These are phyloP conservation scores for Pseudoperonospora humuli DNA, from an alignment of 352 stramenopile genomes.

Conservation along the genomic window DNA sequence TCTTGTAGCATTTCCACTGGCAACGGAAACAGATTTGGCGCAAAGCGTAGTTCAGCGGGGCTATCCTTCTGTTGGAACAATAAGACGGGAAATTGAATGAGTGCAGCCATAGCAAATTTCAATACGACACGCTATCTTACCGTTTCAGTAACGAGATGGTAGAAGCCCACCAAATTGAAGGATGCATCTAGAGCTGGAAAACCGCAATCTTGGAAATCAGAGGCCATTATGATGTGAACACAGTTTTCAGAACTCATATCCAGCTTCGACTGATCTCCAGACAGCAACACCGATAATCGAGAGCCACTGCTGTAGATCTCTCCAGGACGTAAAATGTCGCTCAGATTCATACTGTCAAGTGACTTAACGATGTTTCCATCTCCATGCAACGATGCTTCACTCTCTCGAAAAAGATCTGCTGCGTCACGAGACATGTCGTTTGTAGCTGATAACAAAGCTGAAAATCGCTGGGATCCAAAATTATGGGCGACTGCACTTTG, in stretches of 20 bases:
- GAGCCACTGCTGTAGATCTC: not conserved
- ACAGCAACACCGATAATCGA: slow-evolving; percentile 22
- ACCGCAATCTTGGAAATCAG: slow-evolving; percentile 54
- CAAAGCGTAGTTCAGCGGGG: slow-evolving; percentile 37
- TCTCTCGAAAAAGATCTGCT: slow-evolving; percentile 47
- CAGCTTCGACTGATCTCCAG: slow-evolving; percentile 18
- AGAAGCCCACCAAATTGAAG: slow-evolving; percentile 47
- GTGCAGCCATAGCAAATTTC: not conserved
- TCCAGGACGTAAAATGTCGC: slow-evolving; percentile 17
- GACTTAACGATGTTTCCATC: slow-evolving; percentile 51
- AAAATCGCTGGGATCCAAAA: slow-evolving; percentile 33
- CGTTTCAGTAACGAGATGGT: slow-evolving; percentile 32
- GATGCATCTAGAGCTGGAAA: slow-evolving; percentile 48
- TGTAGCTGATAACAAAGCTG: slow-evolving; percentile 40
- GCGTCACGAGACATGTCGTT: slow-evolving; percentile 42
- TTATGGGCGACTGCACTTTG: not conserved
- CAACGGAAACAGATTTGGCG: slow-evolving; percentile 52
- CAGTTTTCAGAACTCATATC: slow-evolving; percentile 14
- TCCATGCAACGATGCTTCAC: slow-evolving; percentile 44
- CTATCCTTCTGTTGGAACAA: slow-evolving; percentile 12
- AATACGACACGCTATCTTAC: slow-evolving; percentile 6
- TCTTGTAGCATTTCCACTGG: slow-evolving; percentile 54
- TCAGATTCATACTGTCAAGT: slow-evolving; percentile 48
- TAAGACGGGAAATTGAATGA: not conserved
- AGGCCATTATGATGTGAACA: slow-evolving; percentile 31